phyloP scores from a whole-genome alignment of 345 rosid genomes.

The Trapa incisa region DNA sequence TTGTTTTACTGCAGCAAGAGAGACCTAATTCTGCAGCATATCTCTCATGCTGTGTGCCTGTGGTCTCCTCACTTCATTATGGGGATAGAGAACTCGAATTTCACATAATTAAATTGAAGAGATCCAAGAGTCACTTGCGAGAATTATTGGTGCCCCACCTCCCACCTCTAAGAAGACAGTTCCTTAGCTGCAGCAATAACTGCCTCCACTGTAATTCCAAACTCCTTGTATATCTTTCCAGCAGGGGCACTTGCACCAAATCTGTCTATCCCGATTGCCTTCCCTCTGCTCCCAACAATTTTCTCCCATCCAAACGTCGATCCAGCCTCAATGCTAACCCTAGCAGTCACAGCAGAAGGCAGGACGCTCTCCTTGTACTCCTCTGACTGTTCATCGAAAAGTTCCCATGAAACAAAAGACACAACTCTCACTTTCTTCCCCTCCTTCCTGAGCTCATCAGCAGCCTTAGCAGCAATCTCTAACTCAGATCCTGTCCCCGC shows the following conservation, averaged over 20 bases:
- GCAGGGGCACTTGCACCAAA: slow-evolving; percentile 99
- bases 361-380: slow-evolving; percentile 82
- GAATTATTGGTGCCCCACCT: not conserved
- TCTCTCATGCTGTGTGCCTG: not conserved
- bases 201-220: slow-evolving; percentile 57
- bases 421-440: slow-evolving; percentile 96
- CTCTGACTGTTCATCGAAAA: slow-evolving; percentile 63
- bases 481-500: slow-evolving; percentile 94
- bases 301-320: slow-evolving; percentile 84
- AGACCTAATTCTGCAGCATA: slow-evolving; percentile 10
- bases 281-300: slow-evolving; percentile 66
- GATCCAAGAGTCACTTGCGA: not conserved
- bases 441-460: slow-evolving; percentile 59
- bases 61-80: not conserved
- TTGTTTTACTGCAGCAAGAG: slow-evolving; percentile 23
- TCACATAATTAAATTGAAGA: not conserved
- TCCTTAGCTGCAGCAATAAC: slow-evolving; percentile 65
- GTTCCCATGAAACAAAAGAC: slow-evolving; percentile 87
- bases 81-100: not conserved
- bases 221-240: slow-evolving; percentile 69
- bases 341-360: slow-evolving; percentile 59
- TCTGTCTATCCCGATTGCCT: slow-evolving; percentile 63
- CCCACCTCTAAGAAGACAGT: slow-evolving; percentile 20
- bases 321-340: slow-evolving; percentile 92
- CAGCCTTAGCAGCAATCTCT: slow-evolving; percentile 83